phyloP scores from a whole-genome alignment of 1,139 yeast species.

The Diutina mesorugosa region DNA sequence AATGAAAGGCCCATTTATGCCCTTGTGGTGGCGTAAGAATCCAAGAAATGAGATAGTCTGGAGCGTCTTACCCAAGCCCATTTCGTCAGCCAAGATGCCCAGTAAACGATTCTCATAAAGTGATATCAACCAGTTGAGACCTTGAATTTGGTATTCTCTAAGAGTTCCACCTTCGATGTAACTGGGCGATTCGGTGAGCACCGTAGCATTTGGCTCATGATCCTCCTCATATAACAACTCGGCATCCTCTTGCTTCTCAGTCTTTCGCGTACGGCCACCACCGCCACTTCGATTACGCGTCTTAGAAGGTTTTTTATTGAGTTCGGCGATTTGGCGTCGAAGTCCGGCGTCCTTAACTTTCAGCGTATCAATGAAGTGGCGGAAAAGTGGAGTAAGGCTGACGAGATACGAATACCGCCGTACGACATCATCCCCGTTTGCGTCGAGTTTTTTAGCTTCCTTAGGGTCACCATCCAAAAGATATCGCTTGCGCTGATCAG shows the following conservation, averaged over 20 bases:
- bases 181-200: conserved; percentile 53
- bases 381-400: conserved; percentile 73
- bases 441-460: conserved; percentile 42
- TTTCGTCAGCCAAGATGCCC: conserved; percentile 93
- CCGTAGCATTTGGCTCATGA: conserved; percentile 25
- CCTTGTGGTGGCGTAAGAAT: conserved; percentile 47
- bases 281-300: neutral
- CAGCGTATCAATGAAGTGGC: conserved; percentile 75
- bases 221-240: conserved; percentile 48
- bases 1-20: conserved; percentile 59
- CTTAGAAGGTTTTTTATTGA: neutral
- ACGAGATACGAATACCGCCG: conserved; percentile 70
- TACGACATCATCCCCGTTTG: conserved; percentile 46
- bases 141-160: conserved; percentile 84
- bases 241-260: conserved; percentile 63
- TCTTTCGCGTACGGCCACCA: conserved; percentile 23
- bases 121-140: conserved; percentile 83
- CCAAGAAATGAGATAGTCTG: conserved; percentile 85
- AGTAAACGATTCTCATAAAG: conserved; percentile 74
- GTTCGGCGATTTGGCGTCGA: conserved; percentile 17
- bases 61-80: conserved; percentile 94
- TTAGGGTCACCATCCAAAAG: conserved; percentile 29
- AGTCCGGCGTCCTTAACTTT: conserved; percentile 66
- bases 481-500: conserved; percentile 4
- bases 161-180: conserved; percentile 44